Conservation (phyloP, 768 basidiomycete genomes). For the Trametes elegans region DNA sequence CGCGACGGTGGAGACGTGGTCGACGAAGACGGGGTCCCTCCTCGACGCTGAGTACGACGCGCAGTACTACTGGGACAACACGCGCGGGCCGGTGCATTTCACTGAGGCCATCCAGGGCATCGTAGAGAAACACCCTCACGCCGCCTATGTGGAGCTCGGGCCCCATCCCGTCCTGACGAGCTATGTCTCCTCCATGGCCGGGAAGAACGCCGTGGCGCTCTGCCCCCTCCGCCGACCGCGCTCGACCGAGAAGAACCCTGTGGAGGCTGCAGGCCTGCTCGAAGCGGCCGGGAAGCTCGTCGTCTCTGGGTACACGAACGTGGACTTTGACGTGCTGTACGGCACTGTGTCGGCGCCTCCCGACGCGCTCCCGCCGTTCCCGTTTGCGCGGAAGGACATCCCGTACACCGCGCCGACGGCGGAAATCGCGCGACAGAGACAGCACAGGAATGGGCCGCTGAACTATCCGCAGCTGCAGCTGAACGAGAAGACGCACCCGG, state of each 20-base stretch:
- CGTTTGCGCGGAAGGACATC: slow-evolving; percentile 31
- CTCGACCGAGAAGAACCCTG: slow-evolving; percentile 12
- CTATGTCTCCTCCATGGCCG: slow-evolving; percentile 32
- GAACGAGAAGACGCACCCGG: slow-evolving; percentile 37
- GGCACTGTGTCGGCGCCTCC: slow-evolving; percentile 17
- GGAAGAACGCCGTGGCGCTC: slow-evolving; percentile 21
- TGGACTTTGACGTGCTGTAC: slow-evolving; percentile 35
- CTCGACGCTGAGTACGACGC: slow-evolving; percentile 28
- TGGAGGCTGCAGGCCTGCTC: slow-evolving; percentile 30
- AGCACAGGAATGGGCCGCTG: slow-evolving; percentile 34
- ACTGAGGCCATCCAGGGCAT: slow-evolving; percentile 31
- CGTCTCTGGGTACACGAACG: slow-evolving; percentile 29
- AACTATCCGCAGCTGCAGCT: slow-evolving; percentile 36
- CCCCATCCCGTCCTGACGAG: slow-evolving; percentile 40
- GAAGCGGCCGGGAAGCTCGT: slow-evolving; percentile 31
- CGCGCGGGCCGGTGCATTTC: slow-evolving; percentile 39
- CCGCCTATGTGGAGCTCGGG: slow-evolving; percentile 38
- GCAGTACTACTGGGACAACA: slow-evolving; percentile 43
- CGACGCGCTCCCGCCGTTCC: slow-evolving; percentile 27
- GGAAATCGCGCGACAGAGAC: slow-evolving; percentile 23
- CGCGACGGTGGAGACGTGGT: slow-evolving; percentile 37
- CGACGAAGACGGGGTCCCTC: slow-evolving; percentile 34
- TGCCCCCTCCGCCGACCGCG: slow-evolving; percentile 32
- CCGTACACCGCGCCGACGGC: slow-evolving; percentile 23
- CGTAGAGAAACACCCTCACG: slow-evolving; percentile 17